Evolutionary conservation across 768 basidiomycete species (phyloP).

Genomic region (Lentinula edodes): DNA sequence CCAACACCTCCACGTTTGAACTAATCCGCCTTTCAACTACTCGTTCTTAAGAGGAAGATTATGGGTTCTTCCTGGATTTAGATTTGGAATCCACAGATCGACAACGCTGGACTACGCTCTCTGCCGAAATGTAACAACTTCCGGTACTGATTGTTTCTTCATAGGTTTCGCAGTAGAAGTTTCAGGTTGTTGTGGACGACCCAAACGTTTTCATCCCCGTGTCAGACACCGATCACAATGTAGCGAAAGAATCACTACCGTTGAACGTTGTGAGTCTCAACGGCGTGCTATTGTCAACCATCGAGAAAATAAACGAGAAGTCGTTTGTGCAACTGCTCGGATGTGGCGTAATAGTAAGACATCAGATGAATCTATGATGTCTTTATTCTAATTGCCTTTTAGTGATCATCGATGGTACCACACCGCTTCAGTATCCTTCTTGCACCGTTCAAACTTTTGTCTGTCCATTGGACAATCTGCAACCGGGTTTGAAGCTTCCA

Average conservation of each 20-base stretch:
- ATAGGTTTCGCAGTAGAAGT: conserved; percentile 95
- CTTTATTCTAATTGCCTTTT: background rate
- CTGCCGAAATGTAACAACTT: conserved; percentile 3
- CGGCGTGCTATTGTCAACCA: conserved; percentile 92
- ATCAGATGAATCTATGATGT: background rate
- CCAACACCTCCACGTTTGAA: no score
- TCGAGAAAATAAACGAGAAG: conserved; percentile 87
- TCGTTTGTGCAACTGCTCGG: conserved; percentile 80
- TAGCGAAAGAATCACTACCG: conserved; percentile 80
- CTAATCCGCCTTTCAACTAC: conserved; percentile 85
- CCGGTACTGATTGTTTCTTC: background rate
- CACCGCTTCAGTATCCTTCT: conserved; percentile 80
- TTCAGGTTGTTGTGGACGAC: conserved; percentile 77
- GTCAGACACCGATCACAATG: conserved; percentile 59
- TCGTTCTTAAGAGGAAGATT: conserved; percentile 95
- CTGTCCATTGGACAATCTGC: conserved; percentile 84
- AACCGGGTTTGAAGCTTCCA: conserved; percentile 69
- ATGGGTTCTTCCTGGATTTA: conserved; percentile 99
- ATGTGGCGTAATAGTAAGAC: conserved; percentile 64
- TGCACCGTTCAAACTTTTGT: conserved; percentile 86
- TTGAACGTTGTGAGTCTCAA: conserved; percentile 88
- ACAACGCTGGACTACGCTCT: conserved; percentile 67
- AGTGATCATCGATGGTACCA: conserved; percentile 90
- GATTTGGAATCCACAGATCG: conserved; percentile 70
- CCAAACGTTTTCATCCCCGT: conserved; percentile 89